Conservation (phyloP, 257 asterid species). For the Nicotiana paniculata region DNA sequence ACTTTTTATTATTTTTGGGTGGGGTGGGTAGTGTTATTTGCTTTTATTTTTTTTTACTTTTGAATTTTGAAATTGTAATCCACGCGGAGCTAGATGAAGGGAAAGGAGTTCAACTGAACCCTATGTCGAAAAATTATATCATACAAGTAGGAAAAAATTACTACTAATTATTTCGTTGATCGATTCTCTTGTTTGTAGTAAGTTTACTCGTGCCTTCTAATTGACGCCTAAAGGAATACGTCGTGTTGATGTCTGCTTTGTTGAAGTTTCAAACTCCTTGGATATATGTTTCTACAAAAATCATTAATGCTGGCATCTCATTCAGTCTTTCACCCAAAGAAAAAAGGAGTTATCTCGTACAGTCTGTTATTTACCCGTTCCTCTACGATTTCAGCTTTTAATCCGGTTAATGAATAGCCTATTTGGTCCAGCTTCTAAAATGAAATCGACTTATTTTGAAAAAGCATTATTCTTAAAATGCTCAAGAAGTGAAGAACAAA, state of each 20-base stretch:
- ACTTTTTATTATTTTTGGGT: no score
- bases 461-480: no score
- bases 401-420: background rate
- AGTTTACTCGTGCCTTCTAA: background rate
- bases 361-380: background rate
- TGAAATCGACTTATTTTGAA: no score
- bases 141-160: no score
- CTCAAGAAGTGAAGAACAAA: no score
- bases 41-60: background rate
- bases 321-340: background rate
- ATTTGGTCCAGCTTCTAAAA: no score
- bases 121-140: background rate
- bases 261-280: background rate
- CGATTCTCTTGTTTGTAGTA: background rate
- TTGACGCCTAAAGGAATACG: background rate
- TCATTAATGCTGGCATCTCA: background rate
- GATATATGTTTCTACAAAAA: background rate
- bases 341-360: background rate
- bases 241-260: background rate
- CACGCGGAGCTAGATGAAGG: background rate
- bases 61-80: background rate
- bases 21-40: background rate
- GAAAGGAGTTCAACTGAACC: background rate
- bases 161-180: background rate
- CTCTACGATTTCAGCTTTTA: background rate